phyloP scores from a whole-genome alignment of 164 flowering plant species.

The Aristolochia fimbriata region DNA sequence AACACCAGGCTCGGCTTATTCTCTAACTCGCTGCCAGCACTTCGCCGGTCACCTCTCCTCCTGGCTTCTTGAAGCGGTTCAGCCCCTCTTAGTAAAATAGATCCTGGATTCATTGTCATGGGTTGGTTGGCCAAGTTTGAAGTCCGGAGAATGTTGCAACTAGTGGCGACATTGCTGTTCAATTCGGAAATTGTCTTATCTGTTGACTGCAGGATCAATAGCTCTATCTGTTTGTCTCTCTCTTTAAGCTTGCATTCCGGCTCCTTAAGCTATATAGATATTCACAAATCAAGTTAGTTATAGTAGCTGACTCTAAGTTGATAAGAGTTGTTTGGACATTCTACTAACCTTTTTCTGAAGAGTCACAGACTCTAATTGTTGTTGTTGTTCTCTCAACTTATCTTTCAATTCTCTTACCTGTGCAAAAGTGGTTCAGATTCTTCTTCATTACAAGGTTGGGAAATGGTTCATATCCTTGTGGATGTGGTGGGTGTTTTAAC shows the following conservation, averaged over 20 bases:
- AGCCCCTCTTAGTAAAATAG: slow-evolving; percentile 26
- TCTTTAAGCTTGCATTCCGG: slow-evolving; percentile 6
- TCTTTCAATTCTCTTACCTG: slow-evolving; percentile 6
- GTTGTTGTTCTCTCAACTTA: slow-evolving; percentile 7
- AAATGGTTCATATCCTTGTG: too few relatives aligned
- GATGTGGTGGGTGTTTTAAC: background rate
- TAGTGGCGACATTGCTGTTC: slow-evolving; percentile 20
- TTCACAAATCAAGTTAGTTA: background rate
- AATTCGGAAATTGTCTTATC: slow-evolving; percentile 27
- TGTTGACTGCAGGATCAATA: slow-evolving; percentile 7
- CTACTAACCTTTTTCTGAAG: slow-evolving; percentile 62
- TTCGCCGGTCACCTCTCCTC: slow-evolving; percentile 48
- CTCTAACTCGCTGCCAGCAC: slow-evolving; percentile 33
- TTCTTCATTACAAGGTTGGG: too few relatives aligned
- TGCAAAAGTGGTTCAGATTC: background rate
- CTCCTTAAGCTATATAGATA: slow-evolving; percentile 7
- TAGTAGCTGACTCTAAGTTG: too few relatives aligned
- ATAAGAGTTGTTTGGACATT: background rate
- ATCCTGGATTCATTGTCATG: slow-evolving; percentile 23
- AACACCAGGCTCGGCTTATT: slow-evolving; percentile 16
- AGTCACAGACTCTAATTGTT: slow-evolving; percentile 8
- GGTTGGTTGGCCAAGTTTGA: slow-evolving; percentile 35
- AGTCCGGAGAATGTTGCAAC: slow-evolving; percentile 37
- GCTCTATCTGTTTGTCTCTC: slow-evolving; percentile 23
- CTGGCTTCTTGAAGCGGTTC: slow-evolving; percentile 26